Conservation (phyloP, 257 asterid species). For the Datura wrightii region DNA sequence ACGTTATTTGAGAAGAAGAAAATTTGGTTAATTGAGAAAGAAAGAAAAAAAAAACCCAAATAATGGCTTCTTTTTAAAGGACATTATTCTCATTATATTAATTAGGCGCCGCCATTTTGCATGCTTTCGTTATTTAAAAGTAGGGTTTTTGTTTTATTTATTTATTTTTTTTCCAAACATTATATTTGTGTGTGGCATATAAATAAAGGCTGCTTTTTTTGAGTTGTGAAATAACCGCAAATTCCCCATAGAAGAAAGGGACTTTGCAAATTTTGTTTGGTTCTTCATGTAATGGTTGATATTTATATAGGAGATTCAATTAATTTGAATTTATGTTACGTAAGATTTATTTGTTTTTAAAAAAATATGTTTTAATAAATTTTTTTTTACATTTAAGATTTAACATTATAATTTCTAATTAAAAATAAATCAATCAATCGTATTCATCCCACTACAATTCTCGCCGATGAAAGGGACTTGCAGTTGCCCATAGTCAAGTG, state of each 20-base stretch:
- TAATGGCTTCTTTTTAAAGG: not conserved
- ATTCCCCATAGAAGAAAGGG: conserved; percentile 26
- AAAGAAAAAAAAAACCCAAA: not conserved
- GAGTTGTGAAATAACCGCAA: conserved; percentile 24
- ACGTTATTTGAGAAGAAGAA: not conserved
- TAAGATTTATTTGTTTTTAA: not conserved
- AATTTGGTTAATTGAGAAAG: not conserved
- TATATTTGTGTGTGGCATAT: conserved; percentile 33
- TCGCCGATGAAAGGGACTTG: not conserved
- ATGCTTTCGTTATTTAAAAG: not conserved
- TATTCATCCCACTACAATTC: not conserved
- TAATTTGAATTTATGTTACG: rapidly evolving
- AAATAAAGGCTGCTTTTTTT: conserved; percentile 19
- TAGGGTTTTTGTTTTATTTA: not conserved
- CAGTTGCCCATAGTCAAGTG: conserved; percentile 11
- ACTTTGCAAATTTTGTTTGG: not conserved
- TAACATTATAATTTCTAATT: not conserved
- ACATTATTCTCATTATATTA: not conserved
- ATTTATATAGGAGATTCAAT: not conserved
- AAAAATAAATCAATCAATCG: rapidly evolving
- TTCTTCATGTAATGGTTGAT: not conserved
- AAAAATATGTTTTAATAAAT: no score
- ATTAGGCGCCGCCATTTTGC: conserved; percentile 22
- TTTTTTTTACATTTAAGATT: no score
- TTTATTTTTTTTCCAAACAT: not conserved